Conservation (phyloP, 306 rosid species). For the Fagus sylvatica region DNA sequence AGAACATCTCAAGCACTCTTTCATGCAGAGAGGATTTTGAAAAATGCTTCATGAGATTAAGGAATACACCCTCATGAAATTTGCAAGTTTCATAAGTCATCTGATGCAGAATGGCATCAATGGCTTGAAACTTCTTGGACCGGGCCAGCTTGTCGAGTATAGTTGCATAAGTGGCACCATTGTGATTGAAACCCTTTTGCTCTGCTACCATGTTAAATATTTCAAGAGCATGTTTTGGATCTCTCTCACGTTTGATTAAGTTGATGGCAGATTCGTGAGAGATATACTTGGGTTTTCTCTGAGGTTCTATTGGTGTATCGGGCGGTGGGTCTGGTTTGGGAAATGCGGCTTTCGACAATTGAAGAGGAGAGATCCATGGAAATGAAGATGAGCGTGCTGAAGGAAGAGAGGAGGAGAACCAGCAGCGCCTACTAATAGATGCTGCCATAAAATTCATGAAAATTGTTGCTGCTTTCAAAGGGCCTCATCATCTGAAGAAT, state of each 20-base stretch:
- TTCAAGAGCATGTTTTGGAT: conserved; percentile 77
- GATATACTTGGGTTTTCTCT: conserved; percentile 47
- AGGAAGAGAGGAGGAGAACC: conserved; percentile 27
- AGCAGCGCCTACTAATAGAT: conserved; percentile 18
- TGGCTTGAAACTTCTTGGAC: conserved; percentile 63
- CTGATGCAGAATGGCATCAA: conserved; percentile 65
- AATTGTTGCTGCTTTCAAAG: conserved; percentile 9
- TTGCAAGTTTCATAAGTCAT: conserved; percentile 83
- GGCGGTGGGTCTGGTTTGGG: conserved; percentile 54
- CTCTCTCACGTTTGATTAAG: conserved; percentile 73
- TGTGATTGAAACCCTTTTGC: conserved; percentile 81
- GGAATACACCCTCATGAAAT: conserved; percentile 76
- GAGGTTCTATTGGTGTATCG: conserved; percentile 23
- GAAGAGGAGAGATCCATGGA: conserved; percentile 73
- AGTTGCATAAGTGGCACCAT: conserved; percentile 62
- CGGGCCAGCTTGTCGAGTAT: conserved; percentile 76
- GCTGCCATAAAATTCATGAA: conserved; percentile 42
- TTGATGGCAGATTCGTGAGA: conserved; percentile 62
- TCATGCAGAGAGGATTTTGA: conserved; percentile 61
- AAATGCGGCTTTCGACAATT: conserved; percentile 40
- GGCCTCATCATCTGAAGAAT: conserved; percentile 29
- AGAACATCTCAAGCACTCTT: conserved; percentile 63
- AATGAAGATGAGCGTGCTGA: conserved; percentile 36
- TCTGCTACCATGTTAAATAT: conserved; percentile 69
- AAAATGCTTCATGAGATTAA: conserved; percentile 79